phyloP scores from a whole-genome alignment of 164 flowering plant genomes.

The Tinospora cordifolia region DNA sequence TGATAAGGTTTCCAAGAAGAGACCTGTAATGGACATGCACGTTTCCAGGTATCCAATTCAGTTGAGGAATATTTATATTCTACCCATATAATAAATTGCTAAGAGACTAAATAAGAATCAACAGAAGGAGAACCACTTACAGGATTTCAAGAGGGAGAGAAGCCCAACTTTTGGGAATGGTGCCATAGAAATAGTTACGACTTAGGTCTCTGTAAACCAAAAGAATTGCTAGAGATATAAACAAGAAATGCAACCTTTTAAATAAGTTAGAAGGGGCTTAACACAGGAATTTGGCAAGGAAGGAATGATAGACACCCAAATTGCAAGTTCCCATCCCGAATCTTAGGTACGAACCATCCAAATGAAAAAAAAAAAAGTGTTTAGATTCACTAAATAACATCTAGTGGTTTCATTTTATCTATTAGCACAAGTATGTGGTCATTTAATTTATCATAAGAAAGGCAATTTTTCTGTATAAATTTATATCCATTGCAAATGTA shows the following conservation, averaged over 20 bases:
- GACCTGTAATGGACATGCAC: slow-evolving; percentile 33
- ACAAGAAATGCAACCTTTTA: neutral
- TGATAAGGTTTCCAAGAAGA: slow-evolving; percentile 55
- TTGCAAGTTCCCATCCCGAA: too few relatives aligned
- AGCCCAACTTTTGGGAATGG: slow-evolving; percentile 30
- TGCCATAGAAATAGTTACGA: slow-evolving; percentile 27
- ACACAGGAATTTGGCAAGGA: too few relatives aligned
- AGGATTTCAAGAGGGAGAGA: slow-evolving; percentile 37
- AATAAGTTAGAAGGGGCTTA: neutral
- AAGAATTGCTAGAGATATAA: neutral
- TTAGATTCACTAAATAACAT: too few relatives aligned
- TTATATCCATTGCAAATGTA: too few relatives aligned
- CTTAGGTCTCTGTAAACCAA: slow-evolving; percentile 52
- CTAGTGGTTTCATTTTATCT: too few relatives aligned
- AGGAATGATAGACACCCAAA: too few relatives aligned
- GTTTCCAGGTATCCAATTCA: neutral
- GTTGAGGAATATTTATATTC: neutral
- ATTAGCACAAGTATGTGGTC: too few relatives aligned
- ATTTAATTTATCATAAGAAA: too few relatives aligned
- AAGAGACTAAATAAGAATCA: neutral
- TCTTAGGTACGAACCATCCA: too few relatives aligned
- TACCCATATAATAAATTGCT: neutral
- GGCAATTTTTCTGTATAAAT: too few relatives aligned
- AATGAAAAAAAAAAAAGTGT: too few relatives aligned
- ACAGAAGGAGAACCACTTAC: slow-evolving; percentile 36